Evolutionary conservation across 768 basidiomycete species (phyloP).

Genomic region (Tricholoma bakamatsutake): DNA sequence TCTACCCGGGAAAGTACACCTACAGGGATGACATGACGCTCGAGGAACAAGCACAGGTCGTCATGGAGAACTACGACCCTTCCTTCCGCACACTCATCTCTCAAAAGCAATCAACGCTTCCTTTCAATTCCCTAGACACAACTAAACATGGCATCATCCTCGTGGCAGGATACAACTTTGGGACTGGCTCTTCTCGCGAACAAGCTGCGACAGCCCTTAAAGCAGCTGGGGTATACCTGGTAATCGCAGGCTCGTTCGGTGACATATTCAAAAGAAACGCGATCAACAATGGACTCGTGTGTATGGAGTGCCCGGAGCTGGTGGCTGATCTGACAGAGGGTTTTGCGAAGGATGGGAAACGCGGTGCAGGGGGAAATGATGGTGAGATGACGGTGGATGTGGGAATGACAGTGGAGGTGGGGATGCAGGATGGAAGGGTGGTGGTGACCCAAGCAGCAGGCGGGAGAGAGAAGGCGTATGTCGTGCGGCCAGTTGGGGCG

Average conservation of each 20-base stretch:
- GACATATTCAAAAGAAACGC: slow-evolving; percentile 99
- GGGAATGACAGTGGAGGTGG: slow-evolving; percentile 57
- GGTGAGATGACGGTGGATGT: slow-evolving; percentile 84
- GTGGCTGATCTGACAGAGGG: slow-evolving; percentile 74
- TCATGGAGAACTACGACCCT: slow-evolving; percentile 99
- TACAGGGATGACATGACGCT: slow-evolving; percentile 99
- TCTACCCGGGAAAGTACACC: slow-evolving; percentile 98
- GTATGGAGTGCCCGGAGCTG: slow-evolving; percentile 87
- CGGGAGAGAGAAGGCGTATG: slow-evolving; percentile 49
- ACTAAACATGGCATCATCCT: slow-evolving; percentile 67
- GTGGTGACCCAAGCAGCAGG: slow-evolving; percentile 40
- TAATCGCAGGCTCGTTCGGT: slow-evolving; percentile 97
- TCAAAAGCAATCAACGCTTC: slow-evolving; percentile 32
- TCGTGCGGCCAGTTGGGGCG: slow-evolving; percentile 72
- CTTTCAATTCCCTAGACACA: slow-evolving; percentile 12
- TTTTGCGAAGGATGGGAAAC: slow-evolving; percentile 67
- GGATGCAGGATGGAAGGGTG: slow-evolving; percentile 68
- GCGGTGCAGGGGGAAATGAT: slow-evolving; percentile 72
- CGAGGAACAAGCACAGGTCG: slow-evolving; percentile 87
- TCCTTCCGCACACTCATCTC: slow-evolving; percentile 71
- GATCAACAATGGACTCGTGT: slow-evolving; percentile 97
- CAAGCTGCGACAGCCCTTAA: slow-evolving; percentile 98
- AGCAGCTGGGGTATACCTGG: slow-evolving; percentile 86
- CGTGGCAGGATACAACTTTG: slow-evolving; percentile 95
- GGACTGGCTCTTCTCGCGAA: slow-evolving; percentile 96